Evolutionary conservation across 2,329 filamentous ascomycete species (phyloP), one percentile per base, ranked within the genome.

Genomic region (Penicillium sp.): DNA sequence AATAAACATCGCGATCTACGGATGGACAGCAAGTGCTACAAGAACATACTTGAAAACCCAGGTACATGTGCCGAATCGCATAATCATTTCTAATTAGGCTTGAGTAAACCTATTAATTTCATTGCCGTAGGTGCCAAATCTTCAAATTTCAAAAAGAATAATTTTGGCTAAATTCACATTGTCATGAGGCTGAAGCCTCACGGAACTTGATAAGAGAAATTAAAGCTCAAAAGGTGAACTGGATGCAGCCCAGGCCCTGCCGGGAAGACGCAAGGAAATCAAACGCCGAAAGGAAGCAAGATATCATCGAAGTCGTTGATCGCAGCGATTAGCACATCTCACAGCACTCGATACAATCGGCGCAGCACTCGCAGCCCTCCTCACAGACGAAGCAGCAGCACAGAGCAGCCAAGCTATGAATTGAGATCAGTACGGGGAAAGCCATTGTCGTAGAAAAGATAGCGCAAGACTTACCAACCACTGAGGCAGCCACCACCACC

Each of bases 351-450:
- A 82, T 82, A 70, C 84, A 86, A 5, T 86, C 84, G n/a, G 80
- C 75, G 68, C 84, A 87, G 74, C 84, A 86, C 70, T 86, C 84
- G 66, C 85, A 87, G 27, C 81, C 79, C 72, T 87, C 85, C 68
- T 86, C 85, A 65, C 83, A 86, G 27, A 87, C 77, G 72, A 84
- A 87, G 68, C 84, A 87, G 70, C 85, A 88, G 75, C 84, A 87
- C 37, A 87, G 70, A 33, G 77, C 77, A 48, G 82, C 82, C 48
- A 86, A 69, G 73, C 83, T 81, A 56, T 21, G 27, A 22, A 29
- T 49, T 22, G 26, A 27, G 37, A 26, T 21, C 24, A 47, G 22
- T 68, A 65, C 62, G 48, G 2, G 47, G 7, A 29, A 31, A 26
- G 37, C 39, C n/a, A 27, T 3, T 5, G 3, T 0, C 1, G 10